Evolutionary conservation across 1,284 basidiomycete genomes (phyloP).

Genomic region (Ustilago vetiveriae): DNA sequence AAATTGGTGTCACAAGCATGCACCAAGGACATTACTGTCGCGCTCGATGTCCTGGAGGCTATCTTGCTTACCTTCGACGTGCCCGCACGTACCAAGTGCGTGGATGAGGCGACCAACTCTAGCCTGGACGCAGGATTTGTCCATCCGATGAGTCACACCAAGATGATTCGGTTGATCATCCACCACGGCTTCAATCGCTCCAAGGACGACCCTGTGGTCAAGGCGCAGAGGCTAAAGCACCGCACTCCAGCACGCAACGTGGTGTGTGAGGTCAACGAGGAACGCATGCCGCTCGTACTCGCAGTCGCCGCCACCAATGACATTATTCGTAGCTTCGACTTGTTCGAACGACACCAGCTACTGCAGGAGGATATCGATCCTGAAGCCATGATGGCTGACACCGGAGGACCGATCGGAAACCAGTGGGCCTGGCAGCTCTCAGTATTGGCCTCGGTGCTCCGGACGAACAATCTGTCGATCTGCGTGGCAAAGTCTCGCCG

Average conservation of each 20-base stretch:
- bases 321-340: conserved; percentile 33
- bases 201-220: conserved; percentile 30
- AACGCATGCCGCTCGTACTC: conserved; percentile 37
- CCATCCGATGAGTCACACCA: conserved; percentile 40
- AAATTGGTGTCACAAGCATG: conserved; percentile 30
- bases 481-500: conserved; percentile 32
- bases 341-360: conserved; percentile 32
- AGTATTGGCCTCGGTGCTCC: conserved; percentile 31
- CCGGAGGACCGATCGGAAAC: conserved; percentile 20
- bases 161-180: conserved; percentile 29
- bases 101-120: conserved; percentile 26
- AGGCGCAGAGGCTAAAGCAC: conserved; percentile 19
- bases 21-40: conserved; percentile 30
- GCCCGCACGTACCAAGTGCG: conserved; percentile 17
- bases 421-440: conserved; percentile 39
- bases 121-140: conserved; percentile 34
- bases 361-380: conserved; percentile 45
- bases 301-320: conserved; percentile 30
- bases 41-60: conserved; percentile 34
- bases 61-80: conserved; percentile 34
- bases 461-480: conserved; percentile 29
- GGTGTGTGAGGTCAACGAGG: conserved; percentile 27
- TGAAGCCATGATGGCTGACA: conserved; percentile 26
- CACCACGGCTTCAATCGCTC: conserved; percentile 46
- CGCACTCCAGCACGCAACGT: conserved; percentile 5